These are phyloP conservation scores for Alloteropsis angusta DNA, from an alignment of 202 grass and related monocot genomes.

Conservation along the genomic window DNA sequence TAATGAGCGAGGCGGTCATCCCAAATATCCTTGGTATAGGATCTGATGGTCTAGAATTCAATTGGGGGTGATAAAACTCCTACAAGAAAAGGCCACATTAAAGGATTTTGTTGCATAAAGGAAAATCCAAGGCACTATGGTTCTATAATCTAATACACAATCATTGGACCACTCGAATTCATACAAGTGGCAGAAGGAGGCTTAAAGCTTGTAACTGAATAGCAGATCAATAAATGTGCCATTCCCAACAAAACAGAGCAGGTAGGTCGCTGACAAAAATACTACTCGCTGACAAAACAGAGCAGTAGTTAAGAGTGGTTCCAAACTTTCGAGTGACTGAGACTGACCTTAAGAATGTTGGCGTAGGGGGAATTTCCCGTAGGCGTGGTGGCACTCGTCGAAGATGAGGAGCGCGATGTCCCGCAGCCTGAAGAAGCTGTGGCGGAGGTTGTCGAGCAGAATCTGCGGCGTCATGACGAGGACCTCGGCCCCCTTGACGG, in stretches of 20 bases:
- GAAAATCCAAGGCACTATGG: neutral
- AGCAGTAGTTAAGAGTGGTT: neutral
- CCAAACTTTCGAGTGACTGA: neutral
- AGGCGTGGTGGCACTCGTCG: constrained; percentile 72
- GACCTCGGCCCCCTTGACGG: constrained; percentile 41
- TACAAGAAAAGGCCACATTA: constrained; percentile 18
- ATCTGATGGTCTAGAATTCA: constrained; percentile 26
- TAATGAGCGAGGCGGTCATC: constrained; percentile 62
- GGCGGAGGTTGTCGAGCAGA: constrained; percentile 60
- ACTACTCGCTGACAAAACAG: too few relatives aligned
- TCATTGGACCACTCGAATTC: neutral
- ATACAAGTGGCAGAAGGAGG: neutral
- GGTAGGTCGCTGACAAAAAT: neutral
- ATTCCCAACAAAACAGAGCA: neutral
- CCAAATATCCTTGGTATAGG: constrained; percentile 75
- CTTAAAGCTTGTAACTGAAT: constrained; percentile 6
- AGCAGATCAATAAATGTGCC: constrained; percentile 10
- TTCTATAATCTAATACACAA: neutral
- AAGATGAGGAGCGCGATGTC: constrained; percentile 71
- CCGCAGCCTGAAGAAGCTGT: constrained; percentile 49
- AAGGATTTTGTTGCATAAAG: constrained; percentile 9
- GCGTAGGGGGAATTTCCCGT: constrained; percentile 48
- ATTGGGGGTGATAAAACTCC: constrained; percentile 70
- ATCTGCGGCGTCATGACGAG: constrained; percentile 91
- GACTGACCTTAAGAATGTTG: constrained; percentile 65